These are phyloP conservation scores for Trifolium pratense DNA, from an alignment of 306 rosid genomes.

Conservation along the genomic window DNA sequence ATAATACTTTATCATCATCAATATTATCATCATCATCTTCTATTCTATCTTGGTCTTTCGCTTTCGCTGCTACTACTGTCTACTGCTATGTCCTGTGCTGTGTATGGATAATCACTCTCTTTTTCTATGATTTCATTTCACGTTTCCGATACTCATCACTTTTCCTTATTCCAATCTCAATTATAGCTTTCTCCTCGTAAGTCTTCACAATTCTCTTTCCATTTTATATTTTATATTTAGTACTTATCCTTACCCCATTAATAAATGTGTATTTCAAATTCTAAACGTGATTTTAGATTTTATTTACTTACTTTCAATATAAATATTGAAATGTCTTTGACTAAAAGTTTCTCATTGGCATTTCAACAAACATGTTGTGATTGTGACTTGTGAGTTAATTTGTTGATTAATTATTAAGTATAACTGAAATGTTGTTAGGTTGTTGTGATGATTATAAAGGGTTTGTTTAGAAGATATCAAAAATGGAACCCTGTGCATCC, in stretches of 20 bases:
- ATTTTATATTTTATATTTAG: neutral
- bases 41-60: too few species aligned
- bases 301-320: neutral
- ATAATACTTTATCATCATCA: too few species aligned
- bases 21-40: too few species aligned
- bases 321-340: neutral
- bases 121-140: too few species aligned
- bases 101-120: too few species aligned
- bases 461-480: conserved; percentile 65
- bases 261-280: too few species aligned
- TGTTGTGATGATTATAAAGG: conserved; percentile 73
- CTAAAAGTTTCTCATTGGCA: neutral
- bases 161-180: neutral
- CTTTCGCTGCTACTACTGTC: too few species aligned
- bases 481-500: conserved; percentile 98
- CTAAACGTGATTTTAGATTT: too few species aligned
- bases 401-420: neutral
- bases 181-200: neutral
- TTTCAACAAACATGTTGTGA: neutral
- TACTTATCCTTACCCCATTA: too few species aligned
- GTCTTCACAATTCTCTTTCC: neutral
- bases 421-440: conserved; percentile 54
- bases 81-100: too few species aligned
- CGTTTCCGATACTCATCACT: too few species aligned
- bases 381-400: neutral